Evolutionary conservation across 1,284 basidiomycete species (phyloP).

Genomic region (Austroboletus niveus): DNA sequence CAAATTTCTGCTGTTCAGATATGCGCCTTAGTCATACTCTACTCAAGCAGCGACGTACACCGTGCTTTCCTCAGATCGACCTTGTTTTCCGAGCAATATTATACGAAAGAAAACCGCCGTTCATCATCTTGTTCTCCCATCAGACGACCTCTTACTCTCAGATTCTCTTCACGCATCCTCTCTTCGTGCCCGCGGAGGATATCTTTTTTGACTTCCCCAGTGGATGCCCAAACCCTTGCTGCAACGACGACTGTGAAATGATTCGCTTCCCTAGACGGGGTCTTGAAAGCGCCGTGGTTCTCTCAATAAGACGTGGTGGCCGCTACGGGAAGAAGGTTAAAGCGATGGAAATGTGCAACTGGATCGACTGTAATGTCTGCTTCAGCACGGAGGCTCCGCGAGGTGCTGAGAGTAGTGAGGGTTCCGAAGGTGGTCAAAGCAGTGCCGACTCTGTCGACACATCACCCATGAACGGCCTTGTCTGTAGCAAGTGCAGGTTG

Average conservation of each 20-base stretch:
- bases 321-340: constrained; percentile 47
- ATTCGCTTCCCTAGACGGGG: constrained; percentile 70
- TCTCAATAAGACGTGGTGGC: constrained; percentile 56
- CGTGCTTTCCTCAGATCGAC: constrained; percentile 77
- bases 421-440: constrained; percentile 50
- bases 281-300: constrained; percentile 53
- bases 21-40: constrained; percentile 65
- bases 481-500: constrained; percentile 71
- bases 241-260: constrained; percentile 77
- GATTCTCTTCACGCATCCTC: constrained; percentile 68
- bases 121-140: constrained; percentile 72
- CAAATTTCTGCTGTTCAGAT: constrained; percentile 38
- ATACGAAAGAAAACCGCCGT: constrained; percentile 68
- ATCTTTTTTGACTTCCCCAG: constrained; percentile 73
- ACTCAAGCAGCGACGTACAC: constrained; percentile 60
- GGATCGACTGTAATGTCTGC: constrained; percentile 66
- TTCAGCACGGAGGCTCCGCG: constrained; percentile 47
- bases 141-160: constrained; percentile 76
- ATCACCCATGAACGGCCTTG: constrained; percentile 41
- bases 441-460: constrained; percentile 35
- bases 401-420: constrained; percentile 42
- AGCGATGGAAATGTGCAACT: constrained; percentile 69
- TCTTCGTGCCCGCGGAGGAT: constrained; percentile 66
- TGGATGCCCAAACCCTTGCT: constrained; percentile 72
- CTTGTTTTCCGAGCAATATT: constrained; percentile 69